Evolutionary conservation across 257 asterid species (phyloP).

Genomic region (Scutellaria minor): DNA sequence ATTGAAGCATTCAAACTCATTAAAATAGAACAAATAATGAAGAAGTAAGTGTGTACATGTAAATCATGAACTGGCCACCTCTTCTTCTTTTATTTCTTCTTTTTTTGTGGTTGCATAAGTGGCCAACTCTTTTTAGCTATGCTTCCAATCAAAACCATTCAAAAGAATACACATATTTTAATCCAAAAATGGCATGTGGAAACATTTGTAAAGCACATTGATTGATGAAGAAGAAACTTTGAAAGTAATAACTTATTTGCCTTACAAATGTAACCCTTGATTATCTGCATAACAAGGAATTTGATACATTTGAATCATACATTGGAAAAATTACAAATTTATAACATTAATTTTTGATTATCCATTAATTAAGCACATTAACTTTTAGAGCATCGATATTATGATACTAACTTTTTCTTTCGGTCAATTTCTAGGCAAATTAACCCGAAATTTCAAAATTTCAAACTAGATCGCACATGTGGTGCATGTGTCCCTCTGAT

Average conservation of each 20-base stretch:
- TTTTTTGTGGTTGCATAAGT: neutral
- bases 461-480: too few relatives aligned
- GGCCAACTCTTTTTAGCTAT: conserved; percentile 42
- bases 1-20: conserved; percentile 32
- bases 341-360: too few relatives aligned
- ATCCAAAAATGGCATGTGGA: conserved; percentile 12
- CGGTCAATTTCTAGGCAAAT: too few relatives aligned
- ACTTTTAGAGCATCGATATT: too few relatives aligned
- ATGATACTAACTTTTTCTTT: too few relatives aligned
- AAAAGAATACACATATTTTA: conserved; percentile 2
- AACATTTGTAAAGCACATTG: conserved; percentile 1
- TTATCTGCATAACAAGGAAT: too few relatives aligned
- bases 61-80: conserved; percentile 24
- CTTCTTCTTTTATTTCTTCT: neutral
- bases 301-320: too few relatives aligned
- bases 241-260: neutral
- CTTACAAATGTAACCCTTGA: neutral
- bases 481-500: too few relatives aligned
- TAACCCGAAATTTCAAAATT: too few relatives aligned
- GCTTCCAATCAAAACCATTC: conserved; percentile 45
- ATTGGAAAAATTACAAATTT: too few relatives aligned
- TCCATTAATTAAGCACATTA: too few relatives aligned
- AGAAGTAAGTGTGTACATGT: conserved; percentile 21
- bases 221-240: neutral
- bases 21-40: conserved; percentile 14